phyloP scores from a whole-genome alignment of 1,139 yeast genomes.

The Pichia kudriavzevii region DNA sequence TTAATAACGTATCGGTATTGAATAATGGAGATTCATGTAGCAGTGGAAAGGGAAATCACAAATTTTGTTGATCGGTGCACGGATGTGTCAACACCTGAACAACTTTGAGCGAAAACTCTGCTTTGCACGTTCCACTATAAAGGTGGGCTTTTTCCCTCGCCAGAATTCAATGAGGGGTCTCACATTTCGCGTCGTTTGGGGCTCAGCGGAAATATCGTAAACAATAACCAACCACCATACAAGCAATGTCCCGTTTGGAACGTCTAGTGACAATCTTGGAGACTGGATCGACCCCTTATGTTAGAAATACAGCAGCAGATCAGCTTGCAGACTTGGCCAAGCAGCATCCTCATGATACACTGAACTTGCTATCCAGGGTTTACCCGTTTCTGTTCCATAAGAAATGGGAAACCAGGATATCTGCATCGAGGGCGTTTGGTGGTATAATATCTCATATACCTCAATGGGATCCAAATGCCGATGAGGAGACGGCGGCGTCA shows the following conservation, averaged over 20 bases:
- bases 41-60: too few species aligned
- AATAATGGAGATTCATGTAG: too few species aligned
- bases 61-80: too few species aligned
- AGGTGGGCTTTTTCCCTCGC: background rate
- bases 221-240: background rate
- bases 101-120: too few species aligned
- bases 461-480: conserved; percentile 75
- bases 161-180: too few species aligned
- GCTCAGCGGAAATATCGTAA: background rate
- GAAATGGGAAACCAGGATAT: conserved; percentile 94
- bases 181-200: too few species aligned
- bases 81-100: background rate
- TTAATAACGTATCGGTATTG: too few species aligned
- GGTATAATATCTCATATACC: conserved; percentile 78
- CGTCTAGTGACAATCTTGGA: conserved; percentile 75
- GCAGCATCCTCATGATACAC: conserved; percentile 88
- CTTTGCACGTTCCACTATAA: background rate
- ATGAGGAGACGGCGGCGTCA: conserved; percentile 16
- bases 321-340: conserved; percentile 91
- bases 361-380: conserved; percentile 77
- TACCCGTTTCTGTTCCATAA: conserved; percentile 77
- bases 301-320: conserved; percentile 94
- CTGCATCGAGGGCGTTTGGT: conserved; percentile 94
- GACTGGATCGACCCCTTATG: conserved; percentile 91
- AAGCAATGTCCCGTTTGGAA: conserved; percentile 41